Base-by-base conservation (phyloP, 1,139 yeast species). In the Scheffersomyces cryptocercus region DNA sequence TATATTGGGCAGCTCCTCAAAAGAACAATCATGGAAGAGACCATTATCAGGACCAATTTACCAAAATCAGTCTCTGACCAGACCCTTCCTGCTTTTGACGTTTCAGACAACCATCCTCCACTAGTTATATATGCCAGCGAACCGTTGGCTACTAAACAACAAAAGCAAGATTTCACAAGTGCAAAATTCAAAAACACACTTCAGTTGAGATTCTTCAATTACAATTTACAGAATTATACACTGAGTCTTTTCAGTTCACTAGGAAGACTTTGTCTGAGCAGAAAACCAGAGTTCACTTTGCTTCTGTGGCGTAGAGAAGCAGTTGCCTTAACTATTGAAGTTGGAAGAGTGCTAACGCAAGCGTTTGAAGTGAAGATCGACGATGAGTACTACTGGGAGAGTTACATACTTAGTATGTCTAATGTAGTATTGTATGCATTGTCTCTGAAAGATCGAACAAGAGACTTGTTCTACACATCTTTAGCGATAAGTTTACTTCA, bases 121-220 rank as follows among this genome's bases (percentile, higher is more conserved):
- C 50, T 72, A 6, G 70, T 68, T 39, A 56, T 73, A 5, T 64
- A 62, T 44, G 55, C 69, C 2, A 69, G 67, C 3, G 65, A 68
- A 15, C 74, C 76, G 0, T 7, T 20, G 26, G 15, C 20, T 7
- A 14, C 35, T n/a, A 31, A 31, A 24, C 35, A n/a, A 29, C 58
- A 36, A 51, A 65, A 35, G 54, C 62, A 40, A 42, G 75, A 73
- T 30, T 71, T 70, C 9, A 73, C 78, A 4, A 72, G 76, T 37
- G 78, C 85, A 1, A 77, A 78, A 48, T 81, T 70, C 62, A 85
- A 85, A 52, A 86, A 85, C 52, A 65, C 85, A 0, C 62, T 79
- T 2, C 82, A 83, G 50, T 58, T 83, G 15, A 72, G 89, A 43
- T 70, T 71, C 45, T 67, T 82, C 35, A 62, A 72, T 37, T 73